Evolutionary conservation across 805 yeast genomes (phyloP).

Genomic region (Kazachstania martiniae): DNA sequence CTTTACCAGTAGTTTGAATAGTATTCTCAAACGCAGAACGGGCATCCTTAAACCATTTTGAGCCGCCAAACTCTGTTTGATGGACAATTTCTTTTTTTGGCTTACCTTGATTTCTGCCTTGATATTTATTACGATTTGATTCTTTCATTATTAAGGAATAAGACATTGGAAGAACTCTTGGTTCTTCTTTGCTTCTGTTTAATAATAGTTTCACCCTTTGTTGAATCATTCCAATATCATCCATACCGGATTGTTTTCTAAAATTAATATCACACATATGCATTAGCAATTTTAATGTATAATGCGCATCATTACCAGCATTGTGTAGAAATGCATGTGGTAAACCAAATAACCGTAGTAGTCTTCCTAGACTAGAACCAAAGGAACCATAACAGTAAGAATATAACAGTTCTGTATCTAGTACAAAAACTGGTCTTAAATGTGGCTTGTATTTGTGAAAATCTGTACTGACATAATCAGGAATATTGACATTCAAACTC

Average conservation of each 20-base stretch:
- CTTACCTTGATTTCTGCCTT: background rate
- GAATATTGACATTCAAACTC: constrained; percentile 37
- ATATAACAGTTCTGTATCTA: constrained; percentile 44
- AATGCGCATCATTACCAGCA: constrained; percentile 64
- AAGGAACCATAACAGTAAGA: constrained; percentile 30
- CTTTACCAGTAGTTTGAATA: constrained; percentile 1
- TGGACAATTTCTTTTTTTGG: constrained; percentile 14
- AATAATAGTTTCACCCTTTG: constrained; percentile 12
- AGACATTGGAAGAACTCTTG: constrained; percentile 22
- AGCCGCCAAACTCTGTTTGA: constrained; percentile 26
- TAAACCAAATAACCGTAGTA: constrained; percentile 36
- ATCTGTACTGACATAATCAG: constrained; percentile 11
- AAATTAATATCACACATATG: constrained; percentile 37
- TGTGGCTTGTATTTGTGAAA: background rate
- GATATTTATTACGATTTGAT: constrained; percentile 1
- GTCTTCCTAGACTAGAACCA: constrained; percentile 36
- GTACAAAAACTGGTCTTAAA: too few relatives aligned
- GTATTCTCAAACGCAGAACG: constrained; percentile 15
- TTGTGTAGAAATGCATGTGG: constrained; percentile 56
- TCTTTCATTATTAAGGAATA: constrained; percentile 11
- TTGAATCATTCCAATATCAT: constrained; percentile 12
- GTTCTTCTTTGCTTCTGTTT: constrained; percentile 15
- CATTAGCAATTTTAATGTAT: constrained; percentile 43
- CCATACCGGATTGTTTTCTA: constrained; percentile 17
- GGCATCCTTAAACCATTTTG: constrained; percentile 16